Percentiles rank a stretch among this genome's conserved stretches.
phyloP scores from a whole-genome alignment of 163 green algal genomes.

The Smithsoniella earleae region DNA sequence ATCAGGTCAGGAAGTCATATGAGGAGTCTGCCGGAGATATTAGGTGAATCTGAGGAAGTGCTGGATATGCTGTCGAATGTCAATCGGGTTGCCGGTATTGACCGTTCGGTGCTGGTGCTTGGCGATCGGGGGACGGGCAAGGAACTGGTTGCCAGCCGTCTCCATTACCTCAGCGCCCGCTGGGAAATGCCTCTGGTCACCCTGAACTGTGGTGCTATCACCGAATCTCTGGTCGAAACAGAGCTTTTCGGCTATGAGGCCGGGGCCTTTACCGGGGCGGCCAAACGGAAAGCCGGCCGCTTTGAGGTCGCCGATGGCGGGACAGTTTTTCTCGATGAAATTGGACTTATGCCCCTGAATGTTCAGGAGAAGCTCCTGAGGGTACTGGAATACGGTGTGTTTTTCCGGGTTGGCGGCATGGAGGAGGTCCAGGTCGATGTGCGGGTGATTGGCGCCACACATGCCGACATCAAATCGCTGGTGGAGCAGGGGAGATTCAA shows the following conservation, averaged over 20 bases:
- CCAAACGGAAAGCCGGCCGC: background rate
- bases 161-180: background rate
- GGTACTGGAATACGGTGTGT: background rate
- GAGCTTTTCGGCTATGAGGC: conserved; percentile 30
- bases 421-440: background rate
- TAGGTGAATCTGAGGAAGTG: too few relatives aligned
- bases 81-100: too few relatives aligned
- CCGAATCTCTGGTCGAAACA: background rate
- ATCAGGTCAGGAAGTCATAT: too few relatives aligned
- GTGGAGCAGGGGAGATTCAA: conserved; percentile 1
- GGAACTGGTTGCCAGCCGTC: background rate
- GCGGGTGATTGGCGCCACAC: conserved; percentile 17
- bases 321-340: too few relatives aligned
- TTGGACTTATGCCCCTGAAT: background rate
- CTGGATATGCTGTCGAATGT: too few relatives aligned
- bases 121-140: too few relatives aligned
- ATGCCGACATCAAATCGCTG: background rate
- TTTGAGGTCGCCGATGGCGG: background rate
- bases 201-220: conserved; percentile 22
- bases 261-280: conserved; percentile 30
- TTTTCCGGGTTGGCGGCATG: background rate
- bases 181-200: background rate
- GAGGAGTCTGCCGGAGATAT: too few relatives aligned
- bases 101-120: too few relatives aligned
- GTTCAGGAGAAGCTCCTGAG: conserved; percentile 7